Evolutionary conservation across 2,329 filamentous ascomycete genomes (phyloP).

Genomic region (Monilinia aucupariae): DNA sequence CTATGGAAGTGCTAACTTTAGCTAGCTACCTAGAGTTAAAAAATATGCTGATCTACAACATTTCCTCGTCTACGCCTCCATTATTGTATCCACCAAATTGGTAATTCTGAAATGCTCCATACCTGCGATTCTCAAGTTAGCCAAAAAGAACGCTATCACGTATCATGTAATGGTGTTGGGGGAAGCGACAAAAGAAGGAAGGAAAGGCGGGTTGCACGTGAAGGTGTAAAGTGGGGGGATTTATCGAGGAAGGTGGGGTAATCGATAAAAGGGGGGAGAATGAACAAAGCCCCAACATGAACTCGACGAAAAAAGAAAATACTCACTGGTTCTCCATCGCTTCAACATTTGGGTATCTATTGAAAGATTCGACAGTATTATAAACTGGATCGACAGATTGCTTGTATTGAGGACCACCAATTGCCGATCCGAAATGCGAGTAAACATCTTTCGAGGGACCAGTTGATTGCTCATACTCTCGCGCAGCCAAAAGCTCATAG

Average conservation of each 20-base stretch:
- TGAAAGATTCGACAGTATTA: conserved; percentile 28
- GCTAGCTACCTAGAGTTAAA: conserved; percentile 28
- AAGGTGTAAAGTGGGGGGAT: conserved; percentile 3
- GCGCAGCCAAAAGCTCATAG: conserved; percentile 64
- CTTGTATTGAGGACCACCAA: conserved; percentile 43
- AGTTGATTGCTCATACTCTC: conserved; percentile 55
- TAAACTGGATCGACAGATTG: conserved; percentile 67
- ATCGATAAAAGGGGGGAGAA: not conserved
- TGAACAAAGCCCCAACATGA: not conserved
- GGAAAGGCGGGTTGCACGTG: not conserved
- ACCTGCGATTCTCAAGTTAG: conserved; percentile 15
- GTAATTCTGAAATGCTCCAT: conserved; percentile 28
- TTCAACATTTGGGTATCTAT: conserved; percentile 29
- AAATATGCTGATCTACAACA: conserved; percentile 33
- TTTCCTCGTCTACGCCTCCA: conserved; percentile 34
- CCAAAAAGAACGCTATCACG: not conserved
- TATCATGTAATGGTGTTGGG: not conserved
- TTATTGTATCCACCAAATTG: conserved; percentile 26
- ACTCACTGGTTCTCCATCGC: conserved; percentile 33
- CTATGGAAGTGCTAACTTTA: conserved; percentile 24
- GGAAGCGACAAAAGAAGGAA: not conserved
- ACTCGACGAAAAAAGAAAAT: not conserved
- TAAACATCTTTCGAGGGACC: conserved; percentile 40
- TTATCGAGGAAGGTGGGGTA: conserved; percentile 9
- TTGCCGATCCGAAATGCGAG: conserved; percentile 41